Base-by-base conservation (phyloP, 2,329 filamentous ascomycete species). In the Pseudogymnoascus sp. region DNA sequence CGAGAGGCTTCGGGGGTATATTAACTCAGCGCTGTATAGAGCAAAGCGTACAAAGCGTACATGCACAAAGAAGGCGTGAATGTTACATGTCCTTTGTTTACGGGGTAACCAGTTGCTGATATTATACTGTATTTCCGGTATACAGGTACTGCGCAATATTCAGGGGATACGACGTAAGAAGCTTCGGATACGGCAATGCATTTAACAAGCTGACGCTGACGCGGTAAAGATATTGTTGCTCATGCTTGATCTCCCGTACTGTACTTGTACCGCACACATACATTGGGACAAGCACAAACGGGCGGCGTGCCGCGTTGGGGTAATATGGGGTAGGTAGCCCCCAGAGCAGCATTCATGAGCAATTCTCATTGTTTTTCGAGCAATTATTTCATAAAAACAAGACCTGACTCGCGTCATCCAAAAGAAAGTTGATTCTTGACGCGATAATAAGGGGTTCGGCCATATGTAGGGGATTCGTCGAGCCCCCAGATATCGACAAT, bases 1-100 rank as follows among this genome's bases (percentile, higher is more conserved):
- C 25, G 43, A 53, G 25, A 53, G n/a, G 43, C n/a, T 4, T 30
- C 25, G 25, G 25, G 25, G 25, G 25, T 30, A 53, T 53, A 53
- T 53, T 50, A 50, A 50, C 43, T 18, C 43, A 33, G 43, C 25
- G 25, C 43, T 33, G 15, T 53, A 53, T 33, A 33, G 43, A 53
- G 25, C 43, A 30, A 53, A 12, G 43, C 43, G 25, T 25, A 53
- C 43, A 30, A 53, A 12, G 43, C 43, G 25, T 25, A 53, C 25
- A 53, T 53, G 43, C 43, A 53, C 25, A 14, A 33, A 9, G 12
- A 33, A 18, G 43, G n/a, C 25, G 43, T 33, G 43, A 53, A 53
- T 53, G 43, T 53, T 30, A 53, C 43, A 53, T 53, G 43, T 53
- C 25, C 25, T 53, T 53, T 53, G 43, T 53, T 53, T 53, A 53